Evolutionary conservation across 1,284 basidiomycete species (phyloP), one percentile per base, ranked within the genome.

Genomic region (Cryptococcus depauperatus): DNA sequence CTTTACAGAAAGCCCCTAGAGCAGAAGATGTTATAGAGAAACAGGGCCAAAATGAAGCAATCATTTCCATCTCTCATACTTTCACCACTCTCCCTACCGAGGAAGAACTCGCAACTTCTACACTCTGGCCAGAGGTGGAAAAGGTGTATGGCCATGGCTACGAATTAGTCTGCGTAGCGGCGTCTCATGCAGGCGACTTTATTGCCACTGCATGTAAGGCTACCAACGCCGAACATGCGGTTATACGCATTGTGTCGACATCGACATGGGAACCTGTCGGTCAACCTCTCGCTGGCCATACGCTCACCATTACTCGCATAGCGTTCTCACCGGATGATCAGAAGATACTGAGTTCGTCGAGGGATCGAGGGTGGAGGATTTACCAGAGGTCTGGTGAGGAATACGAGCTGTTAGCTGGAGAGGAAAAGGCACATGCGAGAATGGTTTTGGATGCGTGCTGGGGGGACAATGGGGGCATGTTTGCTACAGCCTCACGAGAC

Each of bases 101-200:
- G 52, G 77, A 76, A 45, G 73, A 77, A 67, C 76, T 98, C 1
- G 82, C 86, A 0, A 78, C 82, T 0, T 77, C 80, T 11, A 97
- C 93, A 0, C 77, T 98, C 0, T 99, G 95, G 95, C 93, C 93
- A 0, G 95, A 98, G 71, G 75, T 83, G 1, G 93, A 98, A 62
- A 99, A 98, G 67, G 75, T 99, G 2, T 99, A 96, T 66, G 95
- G 93, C 1, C 95, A 98, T 69, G 91, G 91, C 27, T 97, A 96
- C 64, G 95, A 98, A 85, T 83, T 83, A 4, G 83, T 89, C 43
- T 78, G 84, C 0, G 72, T 93, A 3, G 80, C 82, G 0, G 76
- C 81, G 0, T 92, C 90, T 0, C 78, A 77, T 41, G 77, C 77
- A 4, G 79, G 78, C 21, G 73, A 75, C 35, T 71, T 88, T 29